phyloP scores from a whole-genome alignment of 768 basidiomycete genomes.

The Leccinellum rugosiceps region DNA sequence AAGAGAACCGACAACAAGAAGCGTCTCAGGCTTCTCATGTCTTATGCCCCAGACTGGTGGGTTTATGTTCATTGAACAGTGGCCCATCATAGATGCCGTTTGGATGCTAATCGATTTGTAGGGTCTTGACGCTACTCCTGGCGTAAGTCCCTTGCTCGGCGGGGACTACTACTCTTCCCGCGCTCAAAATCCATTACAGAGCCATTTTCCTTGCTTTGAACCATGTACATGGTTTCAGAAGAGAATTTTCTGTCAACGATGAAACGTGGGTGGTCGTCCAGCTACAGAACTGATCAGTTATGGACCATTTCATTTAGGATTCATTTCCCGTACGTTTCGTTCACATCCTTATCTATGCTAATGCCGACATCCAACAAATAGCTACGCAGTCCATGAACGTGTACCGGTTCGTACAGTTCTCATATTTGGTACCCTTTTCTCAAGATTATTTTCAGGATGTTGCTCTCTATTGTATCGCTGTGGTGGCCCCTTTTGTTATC shows the following conservation, averaged over 20 bases:
- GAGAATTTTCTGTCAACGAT: slow-evolving; percentile 78
- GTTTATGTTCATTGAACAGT: slow-evolving; percentile 26
- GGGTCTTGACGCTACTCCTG: slow-evolving; percentile 64
- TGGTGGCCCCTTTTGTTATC: slow-evolving; percentile 66
- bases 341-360: neutral
- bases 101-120: slow-evolving; percentile 24
- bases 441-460: slow-evolving; percentile 33
- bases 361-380: slow-evolving; percentile 26
- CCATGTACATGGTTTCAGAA: slow-evolving; percentile 65
- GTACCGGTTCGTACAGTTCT: slow-evolving; percentile 55
- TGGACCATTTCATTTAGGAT: slow-evolving; percentile 16
- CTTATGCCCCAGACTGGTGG: slow-evolving; percentile 79
- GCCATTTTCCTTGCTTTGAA: slow-evolving; percentile 61
- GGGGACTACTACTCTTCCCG: neutral
- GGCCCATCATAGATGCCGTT: neutral
- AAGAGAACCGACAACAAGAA: slow-evolving; percentile 26
- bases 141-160: slow-evolving; percentile 44
- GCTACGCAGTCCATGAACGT: slow-evolving; percentile 72
- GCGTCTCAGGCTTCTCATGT: slow-evolving; percentile 45
- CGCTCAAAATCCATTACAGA: slow-evolving; percentile 32
- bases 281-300: slow-evolving; percentile 6
- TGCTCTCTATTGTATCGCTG: slow-evolving; percentile 50
- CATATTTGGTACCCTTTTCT: neutral
- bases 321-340: slow-evolving; percentile 21
- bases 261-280: slow-evolving; percentile 47